phyloP scores from a whole-genome alignment of 2,329 filamentous ascomycete genomes.

The Colletotrichum acutatum region DNA sequence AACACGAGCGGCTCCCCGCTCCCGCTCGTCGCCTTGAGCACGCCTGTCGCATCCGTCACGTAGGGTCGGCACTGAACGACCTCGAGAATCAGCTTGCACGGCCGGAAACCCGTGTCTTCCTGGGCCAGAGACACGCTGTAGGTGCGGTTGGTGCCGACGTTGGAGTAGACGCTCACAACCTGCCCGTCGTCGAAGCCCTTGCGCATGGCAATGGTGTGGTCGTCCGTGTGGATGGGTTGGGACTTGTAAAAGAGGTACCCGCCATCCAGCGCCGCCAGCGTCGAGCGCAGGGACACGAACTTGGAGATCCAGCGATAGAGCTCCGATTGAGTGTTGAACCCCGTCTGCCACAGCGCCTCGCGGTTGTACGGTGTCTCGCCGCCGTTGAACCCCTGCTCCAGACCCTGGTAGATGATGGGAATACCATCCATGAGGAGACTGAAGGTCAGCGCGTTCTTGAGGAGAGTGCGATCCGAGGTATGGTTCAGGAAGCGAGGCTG shows the following conservation, averaged over 20 bases:
- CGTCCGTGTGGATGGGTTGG: slow-evolving; percentile 8
- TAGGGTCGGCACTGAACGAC: slow-evolving; percentile 25
- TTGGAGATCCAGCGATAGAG: slow-evolving; percentile 52
- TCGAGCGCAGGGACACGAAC: slow-evolving; percentile 24
- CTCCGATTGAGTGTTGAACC: slow-evolving; percentile 56
- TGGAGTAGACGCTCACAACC: slow-evolving; percentile 33
- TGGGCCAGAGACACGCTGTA: slow-evolving; percentile 14
- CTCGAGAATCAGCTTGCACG: slow-evolving; percentile 30
- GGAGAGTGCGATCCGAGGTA: slow-evolving; percentile 63
- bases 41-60: slow-evolving; percentile 28
- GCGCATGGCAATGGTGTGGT: slow-evolving; percentile 29
- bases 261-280: slow-evolving; percentile 17
- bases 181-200: slow-evolving; percentile 28
- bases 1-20: slow-evolving; percentile 31
- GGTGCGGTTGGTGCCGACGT: slow-evolving; percentile 24
- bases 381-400: slow-evolving; percentile 69
- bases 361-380: slow-evolving; percentile 61
- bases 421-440: slow-evolving; percentile 71
- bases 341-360: slow-evolving; percentile 68
- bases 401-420: slow-evolving; percentile 73
- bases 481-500: slow-evolving; percentile 62
- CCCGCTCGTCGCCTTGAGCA: slow-evolving; percentile 22
- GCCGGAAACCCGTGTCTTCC: slow-evolving; percentile 28
- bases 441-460: slow-evolving; percentile 71
- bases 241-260: slow-evolving; percentile 32